Percentiles rank a stretch among this genome's conserved stretches.
phyloP scores from a whole-genome alignment of 192 early-diverging fungal species.

The Lobosporangium transversale region DNA sequence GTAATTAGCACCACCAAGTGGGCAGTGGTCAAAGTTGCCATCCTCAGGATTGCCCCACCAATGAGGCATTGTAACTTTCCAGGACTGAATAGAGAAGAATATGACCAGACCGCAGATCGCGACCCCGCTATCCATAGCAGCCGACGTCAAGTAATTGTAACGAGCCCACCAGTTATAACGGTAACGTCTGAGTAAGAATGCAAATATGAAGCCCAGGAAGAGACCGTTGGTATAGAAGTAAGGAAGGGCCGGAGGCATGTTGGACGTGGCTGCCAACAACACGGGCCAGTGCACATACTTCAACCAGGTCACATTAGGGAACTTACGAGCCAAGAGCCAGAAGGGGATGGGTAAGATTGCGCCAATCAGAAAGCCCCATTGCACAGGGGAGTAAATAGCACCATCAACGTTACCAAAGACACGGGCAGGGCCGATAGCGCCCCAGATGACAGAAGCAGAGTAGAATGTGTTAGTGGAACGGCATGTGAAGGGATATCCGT shows the following conservation, averaged over 20 bases:
- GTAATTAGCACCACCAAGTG: conserved; percentile 24
- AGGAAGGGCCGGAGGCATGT: conserved; percentile 65
- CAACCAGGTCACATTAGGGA: conserved; percentile 58
- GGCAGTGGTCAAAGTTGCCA: conserved; percentile 35
- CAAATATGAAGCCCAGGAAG: conserved; percentile 64
- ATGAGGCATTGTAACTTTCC: conserved; percentile 17
- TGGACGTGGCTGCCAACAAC: conserved; percentile 60
- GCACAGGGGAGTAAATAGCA: conserved; percentile 52
- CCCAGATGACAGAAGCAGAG: conserved; percentile 79
- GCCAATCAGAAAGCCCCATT: conserved; percentile 64
- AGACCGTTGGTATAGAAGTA: conserved; percentile 42
- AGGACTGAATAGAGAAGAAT: conserved; percentile 52
- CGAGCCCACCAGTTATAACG: conserved; percentile 65
- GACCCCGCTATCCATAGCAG: conserved; percentile 69
- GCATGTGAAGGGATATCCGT: conserved; percentile 59
- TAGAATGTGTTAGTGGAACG: conserved; percentile 66
- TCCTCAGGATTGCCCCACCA: conserved; percentile 43
- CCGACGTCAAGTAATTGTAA: conserved; percentile 77
- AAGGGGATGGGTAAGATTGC: conserved; percentile 66
- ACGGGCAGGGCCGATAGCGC: conserved; percentile 74
- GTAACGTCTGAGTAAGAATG: conserved; percentile 63
- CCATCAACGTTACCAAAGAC: conserved; percentile 62
- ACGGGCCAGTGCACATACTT: conserved; percentile 67
- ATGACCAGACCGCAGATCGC: conserved; percentile 60
- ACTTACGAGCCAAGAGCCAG: conserved; percentile 61